Evolutionary conservation across 2,329 filamentous ascomycete species (phyloP).

Genomic region (Aureobasidium uvarum): DNA sequence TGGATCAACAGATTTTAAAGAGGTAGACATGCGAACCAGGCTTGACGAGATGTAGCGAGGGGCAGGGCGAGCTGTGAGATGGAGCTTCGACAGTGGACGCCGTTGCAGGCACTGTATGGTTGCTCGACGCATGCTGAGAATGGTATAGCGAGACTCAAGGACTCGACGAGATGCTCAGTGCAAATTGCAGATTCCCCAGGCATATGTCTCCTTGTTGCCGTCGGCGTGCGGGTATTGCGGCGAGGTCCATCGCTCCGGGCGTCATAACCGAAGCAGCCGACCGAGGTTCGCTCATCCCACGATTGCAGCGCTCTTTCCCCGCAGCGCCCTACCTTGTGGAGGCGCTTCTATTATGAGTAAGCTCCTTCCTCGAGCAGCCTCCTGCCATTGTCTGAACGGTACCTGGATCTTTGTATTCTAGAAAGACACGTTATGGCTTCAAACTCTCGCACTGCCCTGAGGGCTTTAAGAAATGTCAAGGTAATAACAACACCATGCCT

Average conservation of each 20-base stretch:
- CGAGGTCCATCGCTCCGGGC: conserved; percentile 11
- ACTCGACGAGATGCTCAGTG: neutral
- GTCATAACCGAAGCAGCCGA: conserved; percentile 17
- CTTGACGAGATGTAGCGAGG: conserved; percentile 32
- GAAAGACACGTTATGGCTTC: conserved; percentile 17
- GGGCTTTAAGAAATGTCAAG: conserved; percentile 63
- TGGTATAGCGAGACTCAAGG: neutral
- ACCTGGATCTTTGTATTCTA: neutral
- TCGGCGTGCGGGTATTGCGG: conserved; percentile 15
- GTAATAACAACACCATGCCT: conserved; percentile 46
- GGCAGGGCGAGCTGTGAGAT: conserved; percentile 26
- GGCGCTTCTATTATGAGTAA: neutral
- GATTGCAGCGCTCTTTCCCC: conserved; percentile 12
- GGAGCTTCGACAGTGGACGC: conserved; percentile 31
- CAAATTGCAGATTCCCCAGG: neutral
- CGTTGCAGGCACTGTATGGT: conserved; percentile 32
- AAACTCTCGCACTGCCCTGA: conserved; percentile 58
- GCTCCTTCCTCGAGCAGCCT: neutral
- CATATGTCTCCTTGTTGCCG: neutral
- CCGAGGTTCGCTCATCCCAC: conserved; percentile 21
- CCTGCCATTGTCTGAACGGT: neutral
- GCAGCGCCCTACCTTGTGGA: conserved; percentile 3
- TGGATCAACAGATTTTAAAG: conserved; percentile 55
- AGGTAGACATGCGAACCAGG: conserved; percentile 49
- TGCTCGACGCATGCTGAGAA: conserved; percentile 28